phyloP scores from a whole-genome alignment of 371 early-diverging fungal species.

The Mucor saturninus region DNA sequence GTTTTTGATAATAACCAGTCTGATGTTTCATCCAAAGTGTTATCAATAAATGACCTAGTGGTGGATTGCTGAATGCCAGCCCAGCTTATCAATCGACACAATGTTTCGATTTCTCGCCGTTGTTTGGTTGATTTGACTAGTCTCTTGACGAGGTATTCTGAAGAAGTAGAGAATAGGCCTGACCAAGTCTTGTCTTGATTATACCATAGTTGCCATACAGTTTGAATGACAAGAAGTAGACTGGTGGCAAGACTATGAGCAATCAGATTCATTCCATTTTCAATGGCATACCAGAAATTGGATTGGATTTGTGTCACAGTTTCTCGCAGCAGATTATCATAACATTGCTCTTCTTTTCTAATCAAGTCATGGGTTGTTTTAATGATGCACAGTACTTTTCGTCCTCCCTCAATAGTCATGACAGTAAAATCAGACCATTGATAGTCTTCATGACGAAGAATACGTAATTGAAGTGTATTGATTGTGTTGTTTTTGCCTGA shows the following conservation, averaged over 20 bases:
- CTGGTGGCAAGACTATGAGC: constrained; percentile 17
- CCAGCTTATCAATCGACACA: constrained; percentile 18
- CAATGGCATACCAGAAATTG: constrained; percentile 25
- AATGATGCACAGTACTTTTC: constrained; percentile 25
- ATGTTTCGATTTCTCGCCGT: constrained; percentile 15
- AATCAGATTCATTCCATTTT: constrained; percentile 22
- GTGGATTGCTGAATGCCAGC: constrained; percentile 18
- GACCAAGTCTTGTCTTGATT: constrained; percentile 5
- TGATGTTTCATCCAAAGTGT: constrained; percentile 20
- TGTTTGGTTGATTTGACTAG: constrained; percentile 11
- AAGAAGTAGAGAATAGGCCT: constrained; percentile 7
- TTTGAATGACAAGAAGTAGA: constrained; percentile 16
- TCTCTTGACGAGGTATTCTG: constrained; percentile 12
- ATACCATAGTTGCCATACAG: constrained; percentile 9
- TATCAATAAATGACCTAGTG: constrained; percentile 20
- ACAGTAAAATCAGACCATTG: constrained; percentile 23
- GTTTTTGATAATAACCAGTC: constrained; percentile 24
- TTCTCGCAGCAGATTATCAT: constrained; percentile 5
- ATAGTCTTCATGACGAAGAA: background rate
- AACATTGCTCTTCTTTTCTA: background rate
- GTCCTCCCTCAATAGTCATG: constrained; percentile 16
- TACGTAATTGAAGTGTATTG: constrained; percentile 9
- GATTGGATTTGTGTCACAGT: constrained; percentile 16
- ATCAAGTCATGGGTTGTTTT: background rate
- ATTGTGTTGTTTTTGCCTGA: constrained; percentile 12